phyloP scores from a whole-genome alignment of 805 yeast species.

The Lipomyces chichibuensis region DNA sequence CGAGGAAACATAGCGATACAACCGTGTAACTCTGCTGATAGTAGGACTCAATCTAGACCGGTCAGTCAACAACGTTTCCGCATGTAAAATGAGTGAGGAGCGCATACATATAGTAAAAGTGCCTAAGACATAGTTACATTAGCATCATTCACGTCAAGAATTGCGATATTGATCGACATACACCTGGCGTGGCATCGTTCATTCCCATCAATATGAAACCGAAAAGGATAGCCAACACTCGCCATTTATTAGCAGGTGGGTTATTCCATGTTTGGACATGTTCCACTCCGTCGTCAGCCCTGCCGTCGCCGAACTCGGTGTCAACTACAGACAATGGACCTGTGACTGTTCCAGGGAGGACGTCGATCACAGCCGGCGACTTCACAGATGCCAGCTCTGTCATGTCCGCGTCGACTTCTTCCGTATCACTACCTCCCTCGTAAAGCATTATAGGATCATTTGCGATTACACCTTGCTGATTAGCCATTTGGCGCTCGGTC shows the following conservation, averaged over 20 bases:
- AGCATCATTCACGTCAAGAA: background rate
- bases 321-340: background rate
- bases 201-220: conserved; percentile 35
- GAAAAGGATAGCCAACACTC: conserved; percentile 17
- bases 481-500: background rate
- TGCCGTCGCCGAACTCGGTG: conserved; percentile 1
- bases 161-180: conserved; percentile 7
- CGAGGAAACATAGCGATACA: conserved; percentile 60
- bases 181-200: conserved; percentile 62
- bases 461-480: background rate
- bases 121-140: background rate
- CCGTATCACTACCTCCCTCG: background rate
- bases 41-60: conserved; percentile 52
- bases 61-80: background rate
- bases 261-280: conserved; percentile 20
- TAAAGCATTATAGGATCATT: background rate
- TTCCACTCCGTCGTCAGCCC: conserved; percentile 6
- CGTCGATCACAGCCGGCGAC: background rate
- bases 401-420: background rate
- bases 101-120: conserved; percentile 9
- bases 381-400: background rate
- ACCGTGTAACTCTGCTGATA: conserved; percentile 55
- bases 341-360: background rate
- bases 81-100: no score
- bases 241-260: conserved; percentile 18